Percentiles rank a stretch among this genome's conserved stretches.
Conservation (phyloP, 2,329 filamentous ascomycete species). For the Sclerotinia subarctica region DNA sequence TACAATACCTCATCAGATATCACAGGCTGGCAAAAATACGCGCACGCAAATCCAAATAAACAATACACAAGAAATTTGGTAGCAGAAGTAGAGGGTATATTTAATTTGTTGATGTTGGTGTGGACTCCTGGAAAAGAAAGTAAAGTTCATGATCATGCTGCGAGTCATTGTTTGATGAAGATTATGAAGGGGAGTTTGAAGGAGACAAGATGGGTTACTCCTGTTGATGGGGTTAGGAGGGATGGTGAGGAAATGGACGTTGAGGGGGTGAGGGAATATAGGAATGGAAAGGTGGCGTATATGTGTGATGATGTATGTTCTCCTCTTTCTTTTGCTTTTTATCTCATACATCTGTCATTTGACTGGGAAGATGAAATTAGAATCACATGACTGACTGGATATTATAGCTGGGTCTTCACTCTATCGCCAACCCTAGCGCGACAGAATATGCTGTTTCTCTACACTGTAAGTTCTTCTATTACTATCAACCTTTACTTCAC, state of each 20-base stretch:
- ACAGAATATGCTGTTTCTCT: slow-evolving; percentile 79
- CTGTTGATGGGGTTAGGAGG: slow-evolving; percentile 36
- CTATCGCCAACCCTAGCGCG: slow-evolving; percentile 70
- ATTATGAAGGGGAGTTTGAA: slow-evolving; percentile 73
- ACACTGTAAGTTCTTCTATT: slow-evolving; percentile 48
- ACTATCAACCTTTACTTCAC: neutral
- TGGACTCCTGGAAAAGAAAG: slow-evolving; percentile 84
- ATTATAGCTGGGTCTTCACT: slow-evolving; percentile 69
- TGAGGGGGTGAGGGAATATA: slow-evolving; percentile 57
- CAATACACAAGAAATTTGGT: slow-evolving; percentile 87
- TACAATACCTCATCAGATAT: slow-evolving; percentile 29
- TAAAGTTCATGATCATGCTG: slow-evolving; percentile 83
- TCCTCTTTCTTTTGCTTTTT: neutral
- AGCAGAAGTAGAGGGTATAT: slow-evolving; percentile 74
- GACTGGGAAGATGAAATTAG: neutral
- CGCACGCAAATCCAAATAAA: slow-evolving; percentile 62
- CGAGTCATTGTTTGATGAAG: slow-evolving; percentile 93
- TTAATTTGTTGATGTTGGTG: slow-evolving; percentile 69
- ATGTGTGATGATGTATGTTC: slow-evolving; percentile 68
- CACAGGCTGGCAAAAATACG: slow-evolving; percentile 67
- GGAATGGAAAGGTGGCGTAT: slow-evolving; percentile 75
- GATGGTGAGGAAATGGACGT: slow-evolving; percentile 26
- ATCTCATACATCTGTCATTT: neutral
- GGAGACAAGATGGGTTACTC: slow-evolving; percentile 66
- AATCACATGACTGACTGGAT: neutral